A percentile compares a stretch with the other conserved stretches of the same genome.
Conservation (phyloP, 495 filamentous ascomycete genomes). For the Penicillium cataractarum region DNA sequence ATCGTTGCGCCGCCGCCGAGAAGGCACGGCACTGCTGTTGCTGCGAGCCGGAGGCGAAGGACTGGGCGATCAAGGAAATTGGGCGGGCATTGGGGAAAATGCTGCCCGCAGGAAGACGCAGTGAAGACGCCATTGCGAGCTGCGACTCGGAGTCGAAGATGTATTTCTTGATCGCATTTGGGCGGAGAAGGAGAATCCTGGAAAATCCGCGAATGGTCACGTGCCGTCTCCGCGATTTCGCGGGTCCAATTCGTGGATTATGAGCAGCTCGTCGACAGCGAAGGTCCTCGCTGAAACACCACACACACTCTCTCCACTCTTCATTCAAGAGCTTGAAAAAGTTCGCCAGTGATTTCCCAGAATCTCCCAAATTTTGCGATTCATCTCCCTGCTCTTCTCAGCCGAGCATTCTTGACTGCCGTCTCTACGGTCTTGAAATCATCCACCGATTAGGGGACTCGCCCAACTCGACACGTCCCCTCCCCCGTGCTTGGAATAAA, state of each 20-base stretch:
- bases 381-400: background rate
- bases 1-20: constrained; percentile 37
- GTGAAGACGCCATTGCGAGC: constrained; percentile 42
- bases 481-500: constrained; percentile 2
- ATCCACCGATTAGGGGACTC: constrained; percentile 24
- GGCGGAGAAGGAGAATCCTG: constrained; percentile 14
- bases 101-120: constrained; percentile 34
- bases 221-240: constrained; percentile 28
- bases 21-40: constrained; percentile 46
- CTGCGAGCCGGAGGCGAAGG: constrained; percentile 17
- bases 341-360: background rate
- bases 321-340: background rate
- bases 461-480: constrained; percentile 21
- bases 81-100: constrained; percentile 21
- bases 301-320: constrained; percentile 6
- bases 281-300: constrained; percentile 2
- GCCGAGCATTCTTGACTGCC: constrained; percentile 5
- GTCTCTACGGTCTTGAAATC: constrained; percentile 9
- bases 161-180: constrained; percentile 10
- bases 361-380: background rate
- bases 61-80: constrained; percentile 18
- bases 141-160: constrained; percentile 12
- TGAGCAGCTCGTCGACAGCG: constrained; percentile 8
- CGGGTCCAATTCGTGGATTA: background rate
- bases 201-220: constrained; percentile 36